These are phyloP conservation scores for Yarrowia osloensis DNA, from an alignment of 805 yeast species.

Conservation along the genomic window DNA sequence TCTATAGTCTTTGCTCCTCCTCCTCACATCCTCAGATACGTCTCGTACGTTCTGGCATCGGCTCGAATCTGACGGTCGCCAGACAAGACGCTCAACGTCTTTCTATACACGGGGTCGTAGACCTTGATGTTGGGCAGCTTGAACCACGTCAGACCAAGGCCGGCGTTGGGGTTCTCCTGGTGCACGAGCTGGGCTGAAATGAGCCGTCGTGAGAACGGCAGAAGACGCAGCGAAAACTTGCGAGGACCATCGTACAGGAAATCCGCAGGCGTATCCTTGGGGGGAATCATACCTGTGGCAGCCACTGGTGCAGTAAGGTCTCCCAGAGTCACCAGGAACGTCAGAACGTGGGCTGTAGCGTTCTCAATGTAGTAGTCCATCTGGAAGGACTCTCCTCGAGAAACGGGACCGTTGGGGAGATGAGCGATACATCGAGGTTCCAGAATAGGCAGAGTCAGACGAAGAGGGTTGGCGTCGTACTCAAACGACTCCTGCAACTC, in stretches of 20 bases:
- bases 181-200: conserved; percentile 6
- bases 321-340: conserved; percentile 54
- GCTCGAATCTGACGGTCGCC: conserved; percentile 38
- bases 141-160: conserved; percentile 34
- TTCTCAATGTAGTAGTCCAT: conserved; percentile 61
- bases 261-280: conserved; percentile 42
- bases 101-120: conserved; percentile 68
- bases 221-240: conserved; percentile 47
- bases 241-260: conserved; percentile 47
- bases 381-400: conserved; percentile 18
- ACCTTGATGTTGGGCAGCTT: conserved; percentile 64
- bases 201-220: conserved; percentile 56
- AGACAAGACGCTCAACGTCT: conserved; percentile 56
- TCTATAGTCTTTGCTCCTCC: not conserved
- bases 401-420: not conserved
- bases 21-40: conserved; percentile 6
- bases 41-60: conserved; percentile 29
- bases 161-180: conserved; percentile 11
- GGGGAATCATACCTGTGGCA: conserved; percentile 14
- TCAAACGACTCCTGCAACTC: not conserved
- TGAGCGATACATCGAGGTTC: conserved; percentile 67
- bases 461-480: conserved; percentile 15
- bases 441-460: conserved; percentile 58
- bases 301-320: conserved; percentile 9
- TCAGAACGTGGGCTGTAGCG: conserved; percentile 69